Conservation (phyloP, 1,284 basidiomycete species). For the Apiotrichum siamense region DNA sequence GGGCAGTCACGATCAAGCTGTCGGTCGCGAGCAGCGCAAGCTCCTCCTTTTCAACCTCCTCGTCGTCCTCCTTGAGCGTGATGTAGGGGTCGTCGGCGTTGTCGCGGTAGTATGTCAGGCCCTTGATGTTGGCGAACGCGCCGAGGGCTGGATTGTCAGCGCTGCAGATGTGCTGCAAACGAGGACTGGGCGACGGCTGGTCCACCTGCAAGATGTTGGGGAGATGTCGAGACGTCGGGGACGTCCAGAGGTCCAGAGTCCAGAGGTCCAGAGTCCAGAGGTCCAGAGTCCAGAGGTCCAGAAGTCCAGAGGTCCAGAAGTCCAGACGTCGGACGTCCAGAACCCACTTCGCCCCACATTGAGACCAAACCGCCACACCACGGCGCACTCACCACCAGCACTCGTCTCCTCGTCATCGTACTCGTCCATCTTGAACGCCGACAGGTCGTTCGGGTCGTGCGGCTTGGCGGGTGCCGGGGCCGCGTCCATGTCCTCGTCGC, state of each 20-base stretch:
- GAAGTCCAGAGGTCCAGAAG: too few species aligned
- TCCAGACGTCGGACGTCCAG: too few species aligned
- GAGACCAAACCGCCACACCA: not conserved
- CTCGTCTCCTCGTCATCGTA: conserved; percentile 79
- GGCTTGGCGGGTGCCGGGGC: conserved; percentile 40
- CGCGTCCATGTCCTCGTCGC: conserved; percentile 37
- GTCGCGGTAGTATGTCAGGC: conserved; percentile 81
- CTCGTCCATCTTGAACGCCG: conserved; percentile 84
- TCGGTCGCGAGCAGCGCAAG: conserved; percentile 85
- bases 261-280: too few species aligned
- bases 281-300: too few species aligned
- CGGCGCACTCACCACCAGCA: conserved; percentile 52
- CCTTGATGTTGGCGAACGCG: conserved; percentile 94
- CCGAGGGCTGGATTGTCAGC: conserved; percentile 58
- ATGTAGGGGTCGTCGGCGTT: conserved; percentile 97
- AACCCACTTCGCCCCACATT: too few species aligned
- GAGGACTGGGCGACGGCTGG: too few species aligned
- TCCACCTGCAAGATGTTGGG: too few species aligned
- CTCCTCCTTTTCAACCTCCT: conserved; percentile 80
- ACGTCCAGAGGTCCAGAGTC: too few species aligned
- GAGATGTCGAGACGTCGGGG: too few species aligned
- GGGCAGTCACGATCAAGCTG: conserved; percentile 85
- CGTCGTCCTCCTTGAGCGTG: conserved; percentile 82
- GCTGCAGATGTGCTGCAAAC: too few species aligned
- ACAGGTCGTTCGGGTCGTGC: conserved; percentile 67